These are phyloP conservation scores for Pyrus communis DNA, from an alignment of 306 rosid species.

Conservation along the genomic window DNA sequence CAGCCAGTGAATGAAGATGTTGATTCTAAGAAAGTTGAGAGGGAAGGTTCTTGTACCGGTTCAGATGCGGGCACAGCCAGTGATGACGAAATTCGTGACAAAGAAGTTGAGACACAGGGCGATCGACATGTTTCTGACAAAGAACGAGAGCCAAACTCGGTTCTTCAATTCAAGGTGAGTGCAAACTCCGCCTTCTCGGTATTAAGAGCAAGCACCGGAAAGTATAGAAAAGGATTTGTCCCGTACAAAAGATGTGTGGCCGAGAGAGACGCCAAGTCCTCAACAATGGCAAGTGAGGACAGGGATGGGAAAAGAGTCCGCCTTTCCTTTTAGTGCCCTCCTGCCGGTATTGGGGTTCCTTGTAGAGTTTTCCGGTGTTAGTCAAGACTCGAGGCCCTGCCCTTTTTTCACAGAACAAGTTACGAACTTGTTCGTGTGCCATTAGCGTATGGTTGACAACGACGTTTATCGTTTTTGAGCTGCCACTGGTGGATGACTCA, in stretches of 20 bases:
- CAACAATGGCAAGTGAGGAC: conserved; percentile 18
- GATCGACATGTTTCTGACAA: background rate
- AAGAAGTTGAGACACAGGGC: conserved; percentile 20
- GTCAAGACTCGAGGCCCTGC: background rate
- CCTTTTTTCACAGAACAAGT: background rate
- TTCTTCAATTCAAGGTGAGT: conserved; percentile 13
- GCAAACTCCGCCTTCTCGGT: conserved; percentile 29
- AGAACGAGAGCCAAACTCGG: conserved; percentile 1
- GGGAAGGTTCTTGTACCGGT: conserved; percentile 43
- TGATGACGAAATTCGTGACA: conserved; percentile 32
- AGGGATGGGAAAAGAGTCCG: conserved; percentile 38
- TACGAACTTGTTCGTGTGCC: background rate
- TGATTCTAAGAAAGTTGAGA: conserved; percentile 27
- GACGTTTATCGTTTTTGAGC: too few relatives aligned
- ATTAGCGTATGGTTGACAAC: background rate
- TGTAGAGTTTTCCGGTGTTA: background rate
- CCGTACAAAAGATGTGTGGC: conserved; percentile 65
- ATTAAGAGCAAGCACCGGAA: conserved; percentile 20
- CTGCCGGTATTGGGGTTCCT: background rate
- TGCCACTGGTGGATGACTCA: background rate
- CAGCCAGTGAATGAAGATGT: conserved; percentile 1
- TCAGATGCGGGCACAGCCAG: conserved; percentile 37
- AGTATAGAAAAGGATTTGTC: conserved; percentile 49
- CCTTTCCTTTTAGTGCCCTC: conserved; percentile 41
- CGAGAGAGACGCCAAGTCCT: conserved; percentile 27